A percentile compares a stretch with the other conserved stretches of the same genome.
Conservation (phyloP, 2,329 filamentous ascomycete species). For the Colletotrichum paranaense region DNA sequence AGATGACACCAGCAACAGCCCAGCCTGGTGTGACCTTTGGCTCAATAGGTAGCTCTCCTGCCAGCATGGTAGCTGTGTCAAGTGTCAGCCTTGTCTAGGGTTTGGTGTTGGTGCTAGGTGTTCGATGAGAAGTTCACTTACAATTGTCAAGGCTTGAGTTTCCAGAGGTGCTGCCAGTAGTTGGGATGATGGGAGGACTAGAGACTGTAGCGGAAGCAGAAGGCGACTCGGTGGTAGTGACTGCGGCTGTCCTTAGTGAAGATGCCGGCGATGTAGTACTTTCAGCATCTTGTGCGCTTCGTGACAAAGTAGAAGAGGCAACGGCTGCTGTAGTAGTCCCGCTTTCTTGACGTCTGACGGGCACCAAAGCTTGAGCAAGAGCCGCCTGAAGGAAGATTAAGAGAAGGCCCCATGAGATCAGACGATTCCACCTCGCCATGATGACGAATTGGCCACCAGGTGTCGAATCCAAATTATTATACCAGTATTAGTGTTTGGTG, state of each 20-base stretch:
- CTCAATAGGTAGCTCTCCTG: slow-evolving; percentile 73
- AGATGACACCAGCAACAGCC: slow-evolving; percentile 80
- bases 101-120: too few species aligned
- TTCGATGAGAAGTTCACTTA: slow-evolving; percentile 37
- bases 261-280: background rate
- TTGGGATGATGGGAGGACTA: slow-evolving; percentile 19
- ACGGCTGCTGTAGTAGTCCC: slow-evolving; percentile 37
- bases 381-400: slow-evolving; percentile 51
- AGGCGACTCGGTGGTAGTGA: slow-evolving; percentile 1
- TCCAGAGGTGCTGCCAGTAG: slow-evolving; percentile 38
- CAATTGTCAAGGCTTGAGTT: slow-evolving; percentile 49
- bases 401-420: slow-evolving; percentile 54
- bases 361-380: slow-evolving; percentile 46
- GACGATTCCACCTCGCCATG: slow-evolving; percentile 42
- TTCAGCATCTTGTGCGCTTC: slow-evolving; percentile 6
- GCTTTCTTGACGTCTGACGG: slow-evolving; percentile 49
- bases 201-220: slow-evolving; percentile 4
- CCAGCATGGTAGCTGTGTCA: slow-evolving; percentile 55
- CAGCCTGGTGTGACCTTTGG: slow-evolving; percentile 84
- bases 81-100: background rate
- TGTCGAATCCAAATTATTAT: background rate
- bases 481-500: background rate
- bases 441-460: background rate
- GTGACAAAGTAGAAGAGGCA: slow-evolving; percentile 24
- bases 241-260: slow-evolving; percentile 1